A percentile compares a stretch with the other conserved stretches of the same genome.
These are phyloP conservation scores for Trematosphaeria pertusa DNA, from an alignment of 2,329 filamentous ascomycete species.

Conservation along the genomic window DNA sequence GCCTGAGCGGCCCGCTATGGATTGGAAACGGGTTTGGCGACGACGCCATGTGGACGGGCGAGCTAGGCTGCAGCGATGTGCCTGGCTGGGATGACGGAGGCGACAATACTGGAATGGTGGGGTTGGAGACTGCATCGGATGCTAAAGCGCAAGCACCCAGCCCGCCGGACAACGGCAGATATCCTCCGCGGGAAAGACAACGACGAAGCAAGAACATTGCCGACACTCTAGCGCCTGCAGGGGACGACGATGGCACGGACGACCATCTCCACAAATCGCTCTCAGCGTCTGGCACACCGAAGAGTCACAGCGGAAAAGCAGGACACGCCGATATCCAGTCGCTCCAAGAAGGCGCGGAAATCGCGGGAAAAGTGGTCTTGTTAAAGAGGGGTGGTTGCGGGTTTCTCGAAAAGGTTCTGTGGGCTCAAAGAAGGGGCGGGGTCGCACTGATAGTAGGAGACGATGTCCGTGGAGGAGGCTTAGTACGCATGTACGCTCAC, in stretches of 20 bases:
- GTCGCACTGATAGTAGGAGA: conserved; percentile 93
- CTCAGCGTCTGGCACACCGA: conserved; percentile 47
- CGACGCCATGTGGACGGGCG: conserved; percentile 71
- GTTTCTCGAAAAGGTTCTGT: conserved; percentile 96
- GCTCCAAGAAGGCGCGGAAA: conserved; percentile 89
- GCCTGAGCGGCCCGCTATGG: conserved; percentile 90
- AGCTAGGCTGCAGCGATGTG: conserved; percentile 94
- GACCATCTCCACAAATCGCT: conserved; percentile 73
- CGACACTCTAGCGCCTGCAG: conserved; percentile 2
- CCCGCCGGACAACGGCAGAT: conserved; percentile 13
- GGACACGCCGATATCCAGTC: conserved; percentile 88
- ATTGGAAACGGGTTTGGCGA: conserved; percentile 91
- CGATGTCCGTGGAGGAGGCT: conserved; percentile 82
- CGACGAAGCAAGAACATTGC: neutral
- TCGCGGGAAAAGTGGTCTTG: conserved; percentile 89
- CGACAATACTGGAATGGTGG: conserved; percentile 13
- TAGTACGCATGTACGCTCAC: conserved; percentile 98
- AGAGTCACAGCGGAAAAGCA: conserved; percentile 35
- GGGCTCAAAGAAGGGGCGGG: conserved; percentile 90
- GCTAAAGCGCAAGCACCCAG: conserved; percentile 14
- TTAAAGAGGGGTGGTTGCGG: conserved; percentile 93
- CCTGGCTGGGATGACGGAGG: conserved; percentile 77
- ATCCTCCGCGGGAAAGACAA: conserved; percentile 11
- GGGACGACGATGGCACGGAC: conserved; percentile 78
- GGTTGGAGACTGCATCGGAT: conserved; percentile 10